These are phyloP conservation scores for Elsinoe ampelina DNA, from an alignment of 2,329 filamentous ascomycete genomes.

Conservation along the genomic window DNA sequence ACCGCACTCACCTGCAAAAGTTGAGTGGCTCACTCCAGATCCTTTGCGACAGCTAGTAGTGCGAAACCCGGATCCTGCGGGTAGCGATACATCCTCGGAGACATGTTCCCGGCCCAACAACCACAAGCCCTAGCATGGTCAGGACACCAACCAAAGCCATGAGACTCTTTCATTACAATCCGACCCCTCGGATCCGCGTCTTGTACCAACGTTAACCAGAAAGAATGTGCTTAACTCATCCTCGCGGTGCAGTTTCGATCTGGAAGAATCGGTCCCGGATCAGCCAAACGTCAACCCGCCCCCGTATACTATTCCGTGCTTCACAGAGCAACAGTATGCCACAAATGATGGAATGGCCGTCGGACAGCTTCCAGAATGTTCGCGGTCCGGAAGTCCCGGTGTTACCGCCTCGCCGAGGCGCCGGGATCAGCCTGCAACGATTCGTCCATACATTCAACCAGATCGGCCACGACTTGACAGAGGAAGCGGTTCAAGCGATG, in stretches of 20 bases:
- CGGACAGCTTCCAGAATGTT: background rate
- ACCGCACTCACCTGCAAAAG: background rate
- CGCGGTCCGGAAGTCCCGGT: background rate
- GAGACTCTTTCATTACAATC: background rate
- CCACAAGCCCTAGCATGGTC: background rate
- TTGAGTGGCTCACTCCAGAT: background rate
- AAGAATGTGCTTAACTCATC: background rate
- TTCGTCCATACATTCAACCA: background rate
- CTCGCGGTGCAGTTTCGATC: background rate
- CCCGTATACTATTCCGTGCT: background rate
- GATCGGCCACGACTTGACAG: background rate
- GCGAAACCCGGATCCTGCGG: background rate
- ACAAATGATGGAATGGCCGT: background rate
- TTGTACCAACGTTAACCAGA: background rate
- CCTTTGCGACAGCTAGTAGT: background rate
- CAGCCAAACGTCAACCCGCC: background rate
- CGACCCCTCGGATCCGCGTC: background rate
- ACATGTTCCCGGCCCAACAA: background rate
- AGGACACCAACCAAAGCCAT: background rate
- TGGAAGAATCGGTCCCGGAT: background rate
- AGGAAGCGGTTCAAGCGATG: slow-evolving; percentile 19
- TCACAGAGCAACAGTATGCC: background rate
- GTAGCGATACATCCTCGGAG: background rate
- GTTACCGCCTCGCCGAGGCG: background rate
- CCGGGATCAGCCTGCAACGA: background rate